Conservation (phyloP, 2,329 filamentous ascomycete species). For the Paracorniculantispora psalliotae region DNA sequence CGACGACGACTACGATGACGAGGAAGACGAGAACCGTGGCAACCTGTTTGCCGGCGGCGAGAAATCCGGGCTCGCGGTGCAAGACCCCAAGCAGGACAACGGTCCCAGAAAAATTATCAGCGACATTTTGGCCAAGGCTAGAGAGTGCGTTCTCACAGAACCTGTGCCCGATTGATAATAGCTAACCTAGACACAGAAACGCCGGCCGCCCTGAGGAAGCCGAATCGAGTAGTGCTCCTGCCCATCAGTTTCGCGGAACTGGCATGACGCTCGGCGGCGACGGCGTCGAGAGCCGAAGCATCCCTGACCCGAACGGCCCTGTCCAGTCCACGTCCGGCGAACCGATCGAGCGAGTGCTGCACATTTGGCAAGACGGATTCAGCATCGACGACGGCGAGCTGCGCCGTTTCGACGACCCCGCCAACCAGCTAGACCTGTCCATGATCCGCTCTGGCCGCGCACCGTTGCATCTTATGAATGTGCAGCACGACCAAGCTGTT, state of each 20-base stretch:
- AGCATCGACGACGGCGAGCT: conserved; percentile 78
- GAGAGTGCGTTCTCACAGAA: conserved; percentile 53
- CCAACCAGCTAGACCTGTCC: conserved; percentile 64
- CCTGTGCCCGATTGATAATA: too few species aligned
- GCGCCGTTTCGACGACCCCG: conserved; percentile 72
- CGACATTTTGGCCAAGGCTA: conserved; percentile 60
- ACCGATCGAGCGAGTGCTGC: conserved; percentile 63
- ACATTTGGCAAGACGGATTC: conserved; percentile 81
- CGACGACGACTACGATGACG: conserved; percentile 48
- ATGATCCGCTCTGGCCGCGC: conserved; percentile 75
- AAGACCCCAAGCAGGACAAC: conserved; percentile 51
- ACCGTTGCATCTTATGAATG: conserved; percentile 72
- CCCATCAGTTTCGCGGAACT: conserved; percentile 59
- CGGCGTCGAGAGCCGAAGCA: conserved; percentile 61
- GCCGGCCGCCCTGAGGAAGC: conserved; percentile 49
- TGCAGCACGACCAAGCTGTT: conserved; percentile 67
- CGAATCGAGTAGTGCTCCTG: conserved; percentile 46
- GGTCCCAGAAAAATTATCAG: conserved; percentile 54
- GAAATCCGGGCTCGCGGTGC: conserved; percentile 69
- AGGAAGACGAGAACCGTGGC: conserved; percentile 54
- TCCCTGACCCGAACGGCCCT: conserved; percentile 54
- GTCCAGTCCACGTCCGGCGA: conserved; percentile 28
- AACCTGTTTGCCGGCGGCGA: conserved; percentile 81
- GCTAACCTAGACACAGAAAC: conserved; percentile 42
- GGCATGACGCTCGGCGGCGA: conserved; percentile 77